Evolutionary conservation across 192 early-diverging fungal species (phyloP).

Genomic region (Coemansia sp.): DNA sequence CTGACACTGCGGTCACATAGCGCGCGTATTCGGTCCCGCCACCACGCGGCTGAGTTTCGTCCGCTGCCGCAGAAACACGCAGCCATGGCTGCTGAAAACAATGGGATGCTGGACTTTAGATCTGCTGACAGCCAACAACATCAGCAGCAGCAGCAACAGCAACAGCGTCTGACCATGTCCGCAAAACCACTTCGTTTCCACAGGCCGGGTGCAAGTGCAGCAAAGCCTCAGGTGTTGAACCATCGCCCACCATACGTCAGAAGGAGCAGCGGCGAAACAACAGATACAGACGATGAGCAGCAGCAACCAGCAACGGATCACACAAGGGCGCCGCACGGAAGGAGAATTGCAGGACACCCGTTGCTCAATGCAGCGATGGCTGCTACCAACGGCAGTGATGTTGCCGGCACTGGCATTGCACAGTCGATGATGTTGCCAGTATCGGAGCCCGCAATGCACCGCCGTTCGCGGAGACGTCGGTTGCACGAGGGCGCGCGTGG

Average conservation of each 20-base stretch:
- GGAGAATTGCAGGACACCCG: background rate
- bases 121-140: background rate
- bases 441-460: constrained; percentile 33
- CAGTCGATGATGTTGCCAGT: constrained; percentile 15
- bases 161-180: constrained; percentile 3
- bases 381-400: background rate
- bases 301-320: background rate
- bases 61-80: constrained; percentile 7
- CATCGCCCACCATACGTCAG: background rate
- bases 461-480: constrained; percentile 22
- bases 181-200: constrained; percentile 5
- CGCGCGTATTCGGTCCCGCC: constrained; percentile 27
- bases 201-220: background rate
- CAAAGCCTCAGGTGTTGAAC: background rate
- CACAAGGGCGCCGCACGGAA: background rate
- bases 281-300: constrained; percentile 37
- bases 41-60: constrained; percentile 29
- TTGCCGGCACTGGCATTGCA: too few relatives aligned
- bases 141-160: background rate
- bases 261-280: constrained; percentile 28
- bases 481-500: constrained; percentile 14
- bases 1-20: constrained; percentile 44
- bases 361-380: background rate
- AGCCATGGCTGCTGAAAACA: background rate
- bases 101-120: background rate